These are phyloP conservation scores for Talaromyces stipitatus DNA, from an alignment of 495 filamentous ascomycete genomes.

Conservation along the genomic window DNA sequence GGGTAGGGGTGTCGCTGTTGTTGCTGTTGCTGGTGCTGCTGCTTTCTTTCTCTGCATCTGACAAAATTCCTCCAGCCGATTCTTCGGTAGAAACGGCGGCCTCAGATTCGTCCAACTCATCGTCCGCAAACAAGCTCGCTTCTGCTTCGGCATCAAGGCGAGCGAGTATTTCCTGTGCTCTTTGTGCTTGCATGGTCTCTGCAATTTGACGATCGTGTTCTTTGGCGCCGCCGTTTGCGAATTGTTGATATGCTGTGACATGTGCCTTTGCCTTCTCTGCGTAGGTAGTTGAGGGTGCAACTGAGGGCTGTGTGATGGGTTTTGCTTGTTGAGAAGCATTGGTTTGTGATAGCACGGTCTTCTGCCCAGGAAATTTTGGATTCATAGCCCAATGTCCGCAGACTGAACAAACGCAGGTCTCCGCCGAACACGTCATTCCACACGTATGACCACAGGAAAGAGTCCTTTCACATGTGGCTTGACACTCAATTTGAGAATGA, in stretches of 20 bases:
- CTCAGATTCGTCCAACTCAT: neutral
- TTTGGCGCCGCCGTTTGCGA: slow-evolving; percentile 17
- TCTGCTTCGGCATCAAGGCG: slow-evolving; percentile 3
- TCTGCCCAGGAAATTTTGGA: neutral
- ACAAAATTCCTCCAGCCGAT: neutral
- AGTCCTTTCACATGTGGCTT: slow-evolving; percentile 15
- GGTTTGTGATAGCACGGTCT: neutral
- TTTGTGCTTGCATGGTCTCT: neutral
- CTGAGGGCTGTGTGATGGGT: neutral
- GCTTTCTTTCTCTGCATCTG: neutral
- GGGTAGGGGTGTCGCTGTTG: neutral
- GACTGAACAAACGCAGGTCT: neutral
- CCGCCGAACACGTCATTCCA: slow-evolving; percentile 10
- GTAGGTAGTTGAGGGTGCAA: neutral
- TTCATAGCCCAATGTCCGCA: slow-evolving; percentile 1
- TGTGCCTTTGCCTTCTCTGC: neutral
- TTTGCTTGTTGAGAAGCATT: neutral
- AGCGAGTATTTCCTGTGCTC: neutral
- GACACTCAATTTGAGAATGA: slow-evolving; percentile 12
- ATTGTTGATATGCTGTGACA: slow-evolving; percentile 14
- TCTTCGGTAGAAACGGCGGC: neutral
- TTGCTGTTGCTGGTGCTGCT: neutral
- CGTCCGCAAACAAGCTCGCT: slow-evolving; percentile 1
- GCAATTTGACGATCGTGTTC: slow-evolving; percentile 16
- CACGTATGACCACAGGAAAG: slow-evolving; percentile 28